Evolutionary conservation across 1,139 yeast genomes (phyloP).

Genomic region (Diutina rugosa): DNA sequence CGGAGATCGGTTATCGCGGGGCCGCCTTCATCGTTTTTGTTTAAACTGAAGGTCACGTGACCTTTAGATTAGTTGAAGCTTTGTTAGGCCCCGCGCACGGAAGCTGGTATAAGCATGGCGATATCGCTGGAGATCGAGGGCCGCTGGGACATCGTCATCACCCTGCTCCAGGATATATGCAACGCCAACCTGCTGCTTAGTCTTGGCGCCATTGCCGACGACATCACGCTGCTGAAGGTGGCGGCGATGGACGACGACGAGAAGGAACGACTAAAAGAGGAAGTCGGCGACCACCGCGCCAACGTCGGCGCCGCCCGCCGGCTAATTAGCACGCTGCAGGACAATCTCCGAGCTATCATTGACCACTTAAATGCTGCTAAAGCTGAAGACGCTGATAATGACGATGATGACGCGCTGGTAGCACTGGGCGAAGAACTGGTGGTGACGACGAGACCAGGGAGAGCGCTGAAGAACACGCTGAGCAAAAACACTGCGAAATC

Average conservation of each 20-base stretch:
- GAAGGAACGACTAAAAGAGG: slow-evolving; percentile 24
- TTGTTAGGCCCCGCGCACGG: too few relatives aligned
- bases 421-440: background rate
- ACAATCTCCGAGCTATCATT: slow-evolving; percentile 23
- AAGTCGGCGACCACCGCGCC: slow-evolving; percentile 37
- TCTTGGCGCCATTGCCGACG: slow-evolving; percentile 24
- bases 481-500: slow-evolving; percentile 10
- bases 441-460: slow-evolving; percentile 3
- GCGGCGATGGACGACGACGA: slow-evolving; percentile 16
- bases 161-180: slow-evolving; percentile 57
- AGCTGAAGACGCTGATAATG: background rate
- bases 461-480: slow-evolving; percentile 4
- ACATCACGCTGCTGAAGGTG: slow-evolving; percentile 16
- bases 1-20: too few relatives aligned
- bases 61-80: too few relatives aligned
- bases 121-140: slow-evolving; percentile 23
- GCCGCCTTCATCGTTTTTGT: too few relatives aligned
- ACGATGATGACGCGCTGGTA: slow-evolving; percentile 2
- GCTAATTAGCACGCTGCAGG: slow-evolving; percentile 27
- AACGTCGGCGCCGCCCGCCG: slow-evolving; percentile 46
- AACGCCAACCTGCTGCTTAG: slow-evolving; percentile 42
- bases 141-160: slow-evolving; percentile 55
- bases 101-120: background rate
- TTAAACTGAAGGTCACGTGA: too few relatives aligned
- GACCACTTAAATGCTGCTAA: slow-evolving; percentile 7